Conservation (phyloP, 129 eudicot species). For the Cynara cardunculus region DNA sequence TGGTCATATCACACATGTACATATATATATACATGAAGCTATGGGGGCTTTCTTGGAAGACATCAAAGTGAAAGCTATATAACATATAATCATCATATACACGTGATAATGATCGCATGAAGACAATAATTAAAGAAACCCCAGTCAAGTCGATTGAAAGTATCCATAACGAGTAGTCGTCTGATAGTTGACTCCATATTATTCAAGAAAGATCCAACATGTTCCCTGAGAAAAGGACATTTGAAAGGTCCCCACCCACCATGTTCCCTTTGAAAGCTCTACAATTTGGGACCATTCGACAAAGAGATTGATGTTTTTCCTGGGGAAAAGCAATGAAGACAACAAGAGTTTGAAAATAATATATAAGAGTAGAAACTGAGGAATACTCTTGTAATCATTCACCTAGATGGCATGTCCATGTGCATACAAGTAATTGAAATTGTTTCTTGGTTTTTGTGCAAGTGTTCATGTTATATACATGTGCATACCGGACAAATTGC, state of each 20-base stretch:
- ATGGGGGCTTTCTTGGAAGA: slow-evolving; percentile 20
- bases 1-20: slow-evolving; percentile 11
- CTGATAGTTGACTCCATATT: neutral
- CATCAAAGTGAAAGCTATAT: neutral
- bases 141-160: slow-evolving; percentile 9
- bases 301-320: neutral
- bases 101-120: neutral
- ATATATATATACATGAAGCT: neutral
- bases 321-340: neutral
- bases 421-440: too few relatives aligned
- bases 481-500: too few relatives aligned
- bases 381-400: too few relatives aligned
- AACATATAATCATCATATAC: neutral
- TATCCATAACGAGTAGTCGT: slow-evolving; percentile 1
- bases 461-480: too few relatives aligned
- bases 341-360: neutral
- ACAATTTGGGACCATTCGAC: slow-evolving; percentile 6
- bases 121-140: slow-evolving; percentile 13
- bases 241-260: neutral
- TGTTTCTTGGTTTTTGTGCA: too few relatives aligned
- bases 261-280: slow-evolving; percentile 10
- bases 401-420: too few relatives aligned
- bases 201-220: neutral
- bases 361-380: neutral
- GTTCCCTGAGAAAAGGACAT: slow-evolving; percentile 17